Conservation (phyloP, 164 flowering plant genomes). For the Magnolia sinica region DNA sequence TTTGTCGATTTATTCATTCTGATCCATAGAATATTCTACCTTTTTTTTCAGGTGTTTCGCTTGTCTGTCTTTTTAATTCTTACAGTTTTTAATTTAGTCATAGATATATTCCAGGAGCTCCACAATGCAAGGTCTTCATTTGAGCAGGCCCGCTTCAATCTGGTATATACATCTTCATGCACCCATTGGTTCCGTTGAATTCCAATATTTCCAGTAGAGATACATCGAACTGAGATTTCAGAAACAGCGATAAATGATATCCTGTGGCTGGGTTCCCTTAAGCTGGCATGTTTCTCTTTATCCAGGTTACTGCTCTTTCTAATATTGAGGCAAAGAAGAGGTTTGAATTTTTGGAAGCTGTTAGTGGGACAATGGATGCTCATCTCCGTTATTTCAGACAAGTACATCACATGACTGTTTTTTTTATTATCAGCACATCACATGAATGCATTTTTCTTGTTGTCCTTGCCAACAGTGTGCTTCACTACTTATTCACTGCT, state of each 20-base stretch:
- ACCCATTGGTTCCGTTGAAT: neutral
- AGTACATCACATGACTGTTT: constrained; percentile 27
- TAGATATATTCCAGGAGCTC: constrained; percentile 79
- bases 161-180: constrained; percentile 36
- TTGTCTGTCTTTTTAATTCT: constrained; percentile 14
- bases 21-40: constrained; percentile 7
- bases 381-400: constrained; percentile 97
- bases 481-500: neutral
- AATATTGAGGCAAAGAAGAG: constrained; percentile 90
- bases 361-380: constrained; percentile 95
- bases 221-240: neutral
- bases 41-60: constrained; percentile 8
- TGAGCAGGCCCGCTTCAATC: constrained; percentile 95
- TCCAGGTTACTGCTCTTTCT: constrained; percentile 83
- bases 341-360: constrained; percentile 96
- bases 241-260: neutral
- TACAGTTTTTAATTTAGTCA: constrained; percentile 34
- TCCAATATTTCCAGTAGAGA: constrained; percentile 4
- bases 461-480: neutral
- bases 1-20: neutral
- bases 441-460: neutral
- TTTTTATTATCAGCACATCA: neutral
- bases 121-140: constrained; percentile 78
- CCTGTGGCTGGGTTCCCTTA: neutral
- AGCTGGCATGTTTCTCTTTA: neutral